Evolutionary conservation across 2,329 filamentous ascomycete species (phyloP).

Genomic region (Ramularia endophylla): DNA sequence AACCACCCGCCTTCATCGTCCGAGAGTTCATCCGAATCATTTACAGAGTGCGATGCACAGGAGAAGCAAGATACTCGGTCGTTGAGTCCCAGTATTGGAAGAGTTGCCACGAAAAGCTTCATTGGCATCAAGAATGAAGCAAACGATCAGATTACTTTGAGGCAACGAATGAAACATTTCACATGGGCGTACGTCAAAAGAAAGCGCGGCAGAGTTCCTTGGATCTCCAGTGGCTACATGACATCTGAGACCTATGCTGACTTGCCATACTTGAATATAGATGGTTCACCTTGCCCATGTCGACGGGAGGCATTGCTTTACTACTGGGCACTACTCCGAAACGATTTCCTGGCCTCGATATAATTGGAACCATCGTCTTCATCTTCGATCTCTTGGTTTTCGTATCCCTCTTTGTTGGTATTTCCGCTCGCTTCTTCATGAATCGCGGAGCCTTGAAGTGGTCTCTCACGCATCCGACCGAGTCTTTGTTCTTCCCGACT

Average conservation of each 20-base stretch:
- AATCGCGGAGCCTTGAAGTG: constrained; percentile 40
- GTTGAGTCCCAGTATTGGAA: no score
- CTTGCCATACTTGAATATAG: constrained; percentile 43
- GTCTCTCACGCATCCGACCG: constrained; percentile 46
- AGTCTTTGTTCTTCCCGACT: constrained; percentile 45
- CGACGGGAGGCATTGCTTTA: constrained; percentile 42
- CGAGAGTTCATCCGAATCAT: no score
- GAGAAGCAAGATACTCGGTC: no score
- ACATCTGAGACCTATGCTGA: no score
- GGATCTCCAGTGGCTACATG: no score
- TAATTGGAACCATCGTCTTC: constrained; percentile 48
- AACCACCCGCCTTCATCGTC: no score
- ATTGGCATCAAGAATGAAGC: no score
- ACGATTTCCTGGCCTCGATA: constrained; percentile 44
- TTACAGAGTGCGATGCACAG: no score
- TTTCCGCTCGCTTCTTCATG: constrained; percentile 41
- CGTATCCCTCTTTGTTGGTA: constrained; percentile 24
- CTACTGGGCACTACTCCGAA: constrained; percentile 40
- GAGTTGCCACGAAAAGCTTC: no score
- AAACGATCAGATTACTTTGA: no score
- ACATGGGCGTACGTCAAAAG: no score
- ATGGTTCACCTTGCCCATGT: constrained; percentile 45
- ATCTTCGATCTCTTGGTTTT: constrained; percentile 48
- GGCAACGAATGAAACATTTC: constrained; percentile 7
- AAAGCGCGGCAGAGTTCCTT: no score